Conservation (phyloP, 1,139 yeast species). For the Spathaspora sp. region DNA sequence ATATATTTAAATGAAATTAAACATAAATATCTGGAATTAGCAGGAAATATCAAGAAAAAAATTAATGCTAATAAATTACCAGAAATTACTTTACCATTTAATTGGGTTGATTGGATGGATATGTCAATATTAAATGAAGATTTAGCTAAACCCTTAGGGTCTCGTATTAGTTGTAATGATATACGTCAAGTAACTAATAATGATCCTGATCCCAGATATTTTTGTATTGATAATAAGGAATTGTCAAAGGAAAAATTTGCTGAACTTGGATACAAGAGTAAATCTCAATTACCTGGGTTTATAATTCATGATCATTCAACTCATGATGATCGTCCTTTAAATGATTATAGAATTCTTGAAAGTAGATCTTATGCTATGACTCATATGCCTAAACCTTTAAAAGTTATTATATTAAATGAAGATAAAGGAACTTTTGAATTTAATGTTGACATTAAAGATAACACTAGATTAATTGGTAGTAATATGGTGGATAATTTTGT, state of each 20-base stretch:
- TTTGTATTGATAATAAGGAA: slow-evolving; percentile 21
- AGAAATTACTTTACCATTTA: slow-evolving; percentile 28
- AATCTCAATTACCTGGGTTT: slow-evolving; percentile 29
- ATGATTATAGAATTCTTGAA: slow-evolving; percentile 28
- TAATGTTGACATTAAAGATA: slow-evolving; percentile 22
- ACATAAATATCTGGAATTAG: slow-evolving; percentile 11
- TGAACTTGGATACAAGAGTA: slow-evolving; percentile 21
- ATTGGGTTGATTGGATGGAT: slow-evolving; percentile 30
- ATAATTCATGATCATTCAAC: slow-evolving; percentile 25
- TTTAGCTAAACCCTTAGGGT: slow-evolving; percentile 23
- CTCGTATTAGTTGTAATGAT: slow-evolving; percentile 22
- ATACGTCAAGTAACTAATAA: slow-evolving; percentile 20
- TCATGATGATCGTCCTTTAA: slow-evolving; percentile 27
- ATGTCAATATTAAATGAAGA: slow-evolving; percentile 36
- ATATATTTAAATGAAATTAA: slow-evolving; percentile 37
- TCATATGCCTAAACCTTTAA: slow-evolving; percentile 29
- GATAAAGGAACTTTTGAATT: slow-evolving; percentile 34
- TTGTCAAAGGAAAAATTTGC: slow-evolving; percentile 21
- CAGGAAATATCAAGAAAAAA: background rate
- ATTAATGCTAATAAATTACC: slow-evolving; percentile 2
- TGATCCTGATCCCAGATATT: slow-evolving; percentile 21
- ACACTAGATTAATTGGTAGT: slow-evolving; percentile 23
- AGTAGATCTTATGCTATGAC: slow-evolving; percentile 29
- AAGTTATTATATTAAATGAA: slow-evolving; percentile 28
- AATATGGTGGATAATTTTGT: slow-evolving; percentile 23